Percentiles rank a stretch among this genome's conserved stretches.
Conservation (phyloP, 352 stramenopile genomes). For the Globisporangium nodosum region DNA sequence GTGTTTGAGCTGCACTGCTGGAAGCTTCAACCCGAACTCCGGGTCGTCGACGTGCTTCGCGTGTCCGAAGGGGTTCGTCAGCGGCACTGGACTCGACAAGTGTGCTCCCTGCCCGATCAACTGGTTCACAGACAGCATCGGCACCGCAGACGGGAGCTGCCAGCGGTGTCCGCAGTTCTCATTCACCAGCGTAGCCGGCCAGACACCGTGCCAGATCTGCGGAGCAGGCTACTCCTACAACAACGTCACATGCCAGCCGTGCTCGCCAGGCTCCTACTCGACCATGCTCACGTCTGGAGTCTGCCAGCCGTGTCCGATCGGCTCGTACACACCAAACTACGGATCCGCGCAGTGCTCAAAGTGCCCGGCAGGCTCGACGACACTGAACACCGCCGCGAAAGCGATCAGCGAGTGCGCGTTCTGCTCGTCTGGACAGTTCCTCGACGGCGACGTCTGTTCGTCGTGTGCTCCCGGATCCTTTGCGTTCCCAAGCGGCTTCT, state of each 20-base stretch:
- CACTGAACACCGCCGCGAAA: conserved; percentile 15
- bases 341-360: conserved; percentile 19
- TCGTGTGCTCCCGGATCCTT: conserved; percentile 17
- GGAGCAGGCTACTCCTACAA: conserved; percentile 21
- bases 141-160: conserved; percentile 24
- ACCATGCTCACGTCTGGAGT: conserved; percentile 21
- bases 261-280: conserved; percentile 30
- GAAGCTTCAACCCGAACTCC: conserved; percentile 36
- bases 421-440: conserved; percentile 25
- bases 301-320: conserved; percentile 39
- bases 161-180: conserved; percentile 22
- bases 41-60: conserved; percentile 36
- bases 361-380: conserved; percentile 36
- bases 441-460: conserved; percentile 25
- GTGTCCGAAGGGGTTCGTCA: conserved; percentile 61
- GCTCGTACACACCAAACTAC: conserved; percentile 23
- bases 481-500: conserved; percentile 23
- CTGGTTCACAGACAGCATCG: conserved; percentile 25
- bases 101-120: conserved; percentile 49
- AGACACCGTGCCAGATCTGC: conserved; percentile 26
- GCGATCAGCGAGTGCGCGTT: conserved; percentile 23
- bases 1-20: conserved; percentile 37
- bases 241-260: conserved; percentile 24
- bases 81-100: conserved; percentile 19
- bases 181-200: conserved; percentile 30